Evolutionary conservation across 768 basidiomycete genomes (phyloP), one percentile per base, ranked within the genome.

Genomic region (Plicaturopsis crispa): DNA sequence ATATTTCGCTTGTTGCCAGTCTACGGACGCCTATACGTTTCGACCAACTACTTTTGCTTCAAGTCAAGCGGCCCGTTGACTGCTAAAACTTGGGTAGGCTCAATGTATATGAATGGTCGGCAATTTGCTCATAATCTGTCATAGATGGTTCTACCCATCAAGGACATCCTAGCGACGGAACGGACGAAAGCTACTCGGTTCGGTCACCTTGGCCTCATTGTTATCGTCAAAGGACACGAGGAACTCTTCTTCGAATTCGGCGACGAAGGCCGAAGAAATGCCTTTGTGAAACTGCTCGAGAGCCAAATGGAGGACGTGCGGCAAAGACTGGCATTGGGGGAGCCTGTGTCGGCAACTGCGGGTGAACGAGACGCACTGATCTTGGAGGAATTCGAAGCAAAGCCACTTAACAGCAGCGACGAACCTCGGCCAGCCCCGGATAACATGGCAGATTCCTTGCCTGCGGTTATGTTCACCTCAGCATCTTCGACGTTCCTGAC

Each of bases 241-340:
- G 94, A 99, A 55, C 69, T 98, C 7, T 99, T 99, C 67, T 85
- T 98, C 50, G 96, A 99, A 60, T 94, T 99, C 55, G 69, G 72
- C 30, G 78, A 81, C 14, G 75, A 83, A 40, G 82, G 87, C 39
- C 80, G 87, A 45, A 78, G 94, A 17, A 71, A 82, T 45, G 78
- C 80, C 1, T 92, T 93, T 51, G 73, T 85, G 14, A 57, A 57
- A 10, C 66, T 93, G 14, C 63, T 99, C 32, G 79, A 92, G 47
- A 69, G 71, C 18, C 88, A 91, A 54, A 74, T 93, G 54, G 92
- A 97, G 36, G 75, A 78, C 33, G 66, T 78, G 10, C 72, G 75
- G 39, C 65, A 60, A 39, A 67, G 76, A 4, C 50, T 72, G 6
- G 62, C 60, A 14, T 49, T 61, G 1, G 70, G 69, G 7, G 79